phyloP scores from a whole-genome alignment of 805 yeast species.

The Monosporozyma yasuniensis region DNA sequence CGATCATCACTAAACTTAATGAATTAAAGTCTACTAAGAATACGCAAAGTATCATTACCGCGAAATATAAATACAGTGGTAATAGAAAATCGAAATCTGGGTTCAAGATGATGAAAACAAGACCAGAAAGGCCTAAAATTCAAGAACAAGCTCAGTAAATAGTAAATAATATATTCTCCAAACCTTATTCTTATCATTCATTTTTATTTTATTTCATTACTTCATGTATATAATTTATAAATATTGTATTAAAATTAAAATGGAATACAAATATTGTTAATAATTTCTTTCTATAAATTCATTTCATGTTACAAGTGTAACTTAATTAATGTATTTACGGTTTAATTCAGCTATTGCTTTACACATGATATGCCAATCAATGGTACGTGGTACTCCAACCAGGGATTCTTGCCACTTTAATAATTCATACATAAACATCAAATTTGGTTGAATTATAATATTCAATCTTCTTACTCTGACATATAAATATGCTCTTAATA shows the following conservation, averaged over 20 bases:
- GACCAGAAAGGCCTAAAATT: neutral
- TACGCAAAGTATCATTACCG: neutral
- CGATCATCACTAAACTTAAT: neutral
- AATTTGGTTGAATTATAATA: conserved; percentile 88
- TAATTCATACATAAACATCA: conserved; percentile 84
- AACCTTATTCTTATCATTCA: neutral
- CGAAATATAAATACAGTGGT: neutral
- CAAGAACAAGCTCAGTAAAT: neutral
- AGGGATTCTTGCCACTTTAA: conserved; percentile 42
- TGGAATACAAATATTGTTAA: neutral
- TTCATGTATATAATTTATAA: neutral
- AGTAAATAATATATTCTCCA: neutral
- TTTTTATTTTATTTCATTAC: neutral
- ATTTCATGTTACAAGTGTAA: neutral
- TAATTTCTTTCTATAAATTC: neutral
- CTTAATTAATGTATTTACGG: conserved; percentile 44
- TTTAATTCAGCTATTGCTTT: conserved; percentile 75
- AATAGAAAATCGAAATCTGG: neutral
- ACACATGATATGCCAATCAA: conserved; percentile 85
- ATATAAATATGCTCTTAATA: conserved; percentile 74
- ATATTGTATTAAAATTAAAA: neutral
- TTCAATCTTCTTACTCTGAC: conserved; percentile 87
- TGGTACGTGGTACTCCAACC: conserved; percentile 39
- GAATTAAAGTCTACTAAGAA: neutral
- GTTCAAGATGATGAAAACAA: conserved; percentile 2